Evolutionary conservation across 2,329 filamentous ascomycete species (phyloP).

Genomic region (Juglanconis oblonga): DNA sequence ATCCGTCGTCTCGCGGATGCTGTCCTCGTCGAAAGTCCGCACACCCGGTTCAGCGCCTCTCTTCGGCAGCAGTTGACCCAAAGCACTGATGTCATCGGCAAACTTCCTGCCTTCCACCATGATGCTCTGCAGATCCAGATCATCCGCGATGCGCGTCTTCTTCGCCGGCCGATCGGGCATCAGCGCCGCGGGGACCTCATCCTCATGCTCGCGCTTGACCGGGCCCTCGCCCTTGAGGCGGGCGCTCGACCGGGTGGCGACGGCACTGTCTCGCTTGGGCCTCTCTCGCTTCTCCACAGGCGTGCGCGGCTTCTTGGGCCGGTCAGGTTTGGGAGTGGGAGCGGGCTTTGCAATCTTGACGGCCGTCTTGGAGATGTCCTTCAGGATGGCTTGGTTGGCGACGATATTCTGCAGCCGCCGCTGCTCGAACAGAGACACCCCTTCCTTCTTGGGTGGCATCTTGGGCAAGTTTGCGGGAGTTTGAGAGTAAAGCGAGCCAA

Average conservation of each 20-base stretch:
- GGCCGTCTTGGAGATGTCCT: slow-evolving; percentile 70
- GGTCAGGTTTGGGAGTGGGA: slow-evolving; percentile 22
- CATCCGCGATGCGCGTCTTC: slow-evolving; percentile 48
- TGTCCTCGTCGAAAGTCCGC: slow-evolving; percentile 81
- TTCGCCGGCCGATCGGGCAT: slow-evolving; percentile 45
- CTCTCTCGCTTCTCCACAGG: slow-evolving; percentile 37
- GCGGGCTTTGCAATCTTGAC: slow-evolving; percentile 49
- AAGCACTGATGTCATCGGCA: slow-evolving; percentile 63
- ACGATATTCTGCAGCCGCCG: slow-evolving; percentile 83
- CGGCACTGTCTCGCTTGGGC: slow-evolving; percentile 43
- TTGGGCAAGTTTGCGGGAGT: slow-evolving; percentile 22
- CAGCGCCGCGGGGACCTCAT: slow-evolving; percentile 3
- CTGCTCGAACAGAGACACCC: slow-evolving; percentile 70
- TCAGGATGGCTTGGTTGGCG: slow-evolving; percentile 76
- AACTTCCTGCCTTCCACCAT: slow-evolving; percentile 77
- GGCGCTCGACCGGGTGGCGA: slow-evolving; percentile 56
- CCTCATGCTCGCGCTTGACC: slow-evolving; percentile 43
- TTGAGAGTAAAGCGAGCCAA: neutral
- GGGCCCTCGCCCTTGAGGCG: slow-evolving; percentile 51
- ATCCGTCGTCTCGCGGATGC: slow-evolving; percentile 76
- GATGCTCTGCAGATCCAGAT: slow-evolving; percentile 72
- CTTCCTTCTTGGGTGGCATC: slow-evolving; percentile 47
- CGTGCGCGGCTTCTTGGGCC: slow-evolving; percentile 30
- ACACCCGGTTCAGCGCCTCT: slow-evolving; percentile 75
- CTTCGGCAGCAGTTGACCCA: slow-evolving; percentile 57